Evolutionary conservation across 1,139 yeast species (phyloP).

Genomic region (Zygotorulaspora mrakii): DNA sequence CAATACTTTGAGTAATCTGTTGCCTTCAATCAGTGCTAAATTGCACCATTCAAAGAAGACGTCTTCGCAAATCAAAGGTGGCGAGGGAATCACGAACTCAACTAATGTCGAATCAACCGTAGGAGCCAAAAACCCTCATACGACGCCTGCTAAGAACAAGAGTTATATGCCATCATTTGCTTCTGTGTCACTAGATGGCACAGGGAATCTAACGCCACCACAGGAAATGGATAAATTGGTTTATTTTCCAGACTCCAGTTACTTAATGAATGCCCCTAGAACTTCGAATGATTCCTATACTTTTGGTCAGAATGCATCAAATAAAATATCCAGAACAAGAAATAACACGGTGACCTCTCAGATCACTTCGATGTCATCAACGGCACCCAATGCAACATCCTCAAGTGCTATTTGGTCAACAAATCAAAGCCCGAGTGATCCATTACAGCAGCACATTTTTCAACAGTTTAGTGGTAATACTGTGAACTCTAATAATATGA

Average conservation of each 20-base stretch:
- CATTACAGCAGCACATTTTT: constrained; percentile 13
- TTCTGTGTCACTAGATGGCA: constrained; percentile 10
- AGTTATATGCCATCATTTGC: constrained; percentile 29
- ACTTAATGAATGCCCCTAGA: constrained; percentile 26
- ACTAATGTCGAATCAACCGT: constrained; percentile 17
- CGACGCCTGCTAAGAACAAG: constrained; percentile 18
- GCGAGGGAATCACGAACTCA: constrained; percentile 15
- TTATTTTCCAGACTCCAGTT: constrained; percentile 31
- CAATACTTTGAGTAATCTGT: constrained; percentile 17
- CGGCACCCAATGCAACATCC: constrained; percentile 23
- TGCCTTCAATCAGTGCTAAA: constrained; percentile 22
- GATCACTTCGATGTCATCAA: constrained; percentile 33
- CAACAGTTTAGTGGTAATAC: constrained; percentile 13
- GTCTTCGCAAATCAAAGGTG: constrained; percentile 20
- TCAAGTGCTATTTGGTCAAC: constrained; percentile 30
- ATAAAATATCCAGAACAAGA: constrained; percentile 32
- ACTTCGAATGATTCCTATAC: constrained; percentile 32
- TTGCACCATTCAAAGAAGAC: constrained; percentile 18
- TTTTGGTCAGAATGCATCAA: constrained; percentile 21
- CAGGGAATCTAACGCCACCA: constrained; percentile 16
- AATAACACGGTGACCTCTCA: constrained; percentile 36
- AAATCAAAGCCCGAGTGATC: constrained; percentile 19
- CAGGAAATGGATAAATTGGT: constrained; percentile 26
- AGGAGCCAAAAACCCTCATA: constrained; percentile 15
- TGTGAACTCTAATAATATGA: constrained; percentile 12